These are phyloP conservation scores for Phytophthora rubi DNA, from an alignment of 352 stramenopile genomes.

Conservation along the genomic window DNA sequence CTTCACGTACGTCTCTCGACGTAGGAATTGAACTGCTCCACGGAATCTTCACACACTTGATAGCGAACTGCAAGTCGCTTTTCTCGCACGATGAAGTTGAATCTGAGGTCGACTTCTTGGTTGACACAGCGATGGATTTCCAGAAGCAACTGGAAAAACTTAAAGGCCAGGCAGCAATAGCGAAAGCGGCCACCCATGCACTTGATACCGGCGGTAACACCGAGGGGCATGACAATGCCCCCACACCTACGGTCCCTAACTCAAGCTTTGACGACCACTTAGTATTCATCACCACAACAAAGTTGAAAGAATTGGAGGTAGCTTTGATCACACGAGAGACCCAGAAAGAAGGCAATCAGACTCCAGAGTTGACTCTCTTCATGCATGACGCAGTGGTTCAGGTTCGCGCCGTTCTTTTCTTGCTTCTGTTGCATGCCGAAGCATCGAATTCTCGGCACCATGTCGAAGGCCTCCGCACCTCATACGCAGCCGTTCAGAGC, in stretches of 20 bases:
- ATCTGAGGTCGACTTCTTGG: constrained; percentile 34
- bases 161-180: constrained; percentile 54
- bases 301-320: constrained; percentile 43
- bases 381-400: constrained; percentile 67
- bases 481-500: constrained; percentile 38
- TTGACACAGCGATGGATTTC: constrained; percentile 48
- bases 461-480: constrained; percentile 38
- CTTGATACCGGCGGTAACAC: constrained; percentile 17
- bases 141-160: constrained; percentile 56
- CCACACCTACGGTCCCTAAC: constrained; percentile 5
- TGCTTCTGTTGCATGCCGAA: constrained; percentile 53
- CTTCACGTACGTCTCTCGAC: constrained; percentile 34
- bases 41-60: constrained; percentile 46
- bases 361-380: constrained; percentile 32
- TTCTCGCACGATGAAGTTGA: constrained; percentile 18
- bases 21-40: constrained; percentile 51
- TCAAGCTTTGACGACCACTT: constrained; percentile 52
- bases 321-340: constrained; percentile 28
- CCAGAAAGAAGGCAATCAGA: constrained; percentile 25
- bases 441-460: constrained; percentile 46
- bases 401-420: constrained; percentile 56
- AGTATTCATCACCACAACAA: constrained; percentile 41
- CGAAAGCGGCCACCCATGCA: constrained; percentile 26
- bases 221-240: not conserved
- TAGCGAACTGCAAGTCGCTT: constrained; percentile 28